Evolutionary conservation across 495 filamentous ascomycete species (phyloP).

Genomic region (Geopyxis carbonaria): DNA sequence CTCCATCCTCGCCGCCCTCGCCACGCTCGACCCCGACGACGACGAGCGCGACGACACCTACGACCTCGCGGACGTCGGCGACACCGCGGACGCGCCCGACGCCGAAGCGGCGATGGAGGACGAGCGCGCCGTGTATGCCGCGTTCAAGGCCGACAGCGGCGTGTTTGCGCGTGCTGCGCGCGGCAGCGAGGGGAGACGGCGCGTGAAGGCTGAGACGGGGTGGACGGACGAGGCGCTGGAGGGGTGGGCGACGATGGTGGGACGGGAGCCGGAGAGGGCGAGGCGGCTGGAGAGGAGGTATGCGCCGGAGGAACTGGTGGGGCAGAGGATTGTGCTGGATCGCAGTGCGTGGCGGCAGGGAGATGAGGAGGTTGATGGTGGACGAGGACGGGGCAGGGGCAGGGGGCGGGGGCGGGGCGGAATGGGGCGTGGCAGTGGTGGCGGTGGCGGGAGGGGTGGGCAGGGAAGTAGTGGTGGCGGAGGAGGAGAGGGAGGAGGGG

Average conservation of each 20-base stretch:
- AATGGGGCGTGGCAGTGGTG: slow-evolving; percentile 35
- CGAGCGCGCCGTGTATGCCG: slow-evolving; percentile 43
- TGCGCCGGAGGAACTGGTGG: slow-evolving; percentile 25
- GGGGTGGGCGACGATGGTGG: slow-evolving; percentile 79
- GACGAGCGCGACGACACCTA: slow-evolving; percentile 98
- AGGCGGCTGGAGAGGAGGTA: slow-evolving; percentile 49
- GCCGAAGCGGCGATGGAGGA: slow-evolving; percentile 30
- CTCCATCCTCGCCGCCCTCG: slow-evolving; percentile 77
- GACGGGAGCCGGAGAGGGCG: slow-evolving; percentile 47
- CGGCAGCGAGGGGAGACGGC: slow-evolving; percentile 44
- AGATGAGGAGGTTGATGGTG: slow-evolving; percentile 29
- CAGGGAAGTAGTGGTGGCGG: slow-evolving; percentile 30
- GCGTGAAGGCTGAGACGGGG: slow-evolving; percentile 58
- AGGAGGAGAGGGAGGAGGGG: slow-evolving; percentile 35
- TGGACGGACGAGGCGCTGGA: slow-evolving; percentile 93
- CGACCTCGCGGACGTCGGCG: slow-evolving; percentile 77
- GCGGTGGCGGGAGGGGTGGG: slow-evolving; percentile 32
- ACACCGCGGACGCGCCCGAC: slow-evolving; percentile 30
- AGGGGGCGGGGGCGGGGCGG: slow-evolving; percentile 32
- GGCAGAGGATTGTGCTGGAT: slow-evolving; percentile 8
- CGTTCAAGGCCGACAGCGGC: slow-evolving; percentile 43
- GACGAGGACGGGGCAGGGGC: slow-evolving; percentile 23
- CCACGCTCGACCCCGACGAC: slow-evolving; percentile 82
- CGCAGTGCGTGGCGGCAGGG: slow-evolving; percentile 24
- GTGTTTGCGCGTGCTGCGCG: slow-evolving; percentile 51